Conservation (phyloP, 2,329 filamentous ascomycete species). For the Claviceps purpurea region DNA sequence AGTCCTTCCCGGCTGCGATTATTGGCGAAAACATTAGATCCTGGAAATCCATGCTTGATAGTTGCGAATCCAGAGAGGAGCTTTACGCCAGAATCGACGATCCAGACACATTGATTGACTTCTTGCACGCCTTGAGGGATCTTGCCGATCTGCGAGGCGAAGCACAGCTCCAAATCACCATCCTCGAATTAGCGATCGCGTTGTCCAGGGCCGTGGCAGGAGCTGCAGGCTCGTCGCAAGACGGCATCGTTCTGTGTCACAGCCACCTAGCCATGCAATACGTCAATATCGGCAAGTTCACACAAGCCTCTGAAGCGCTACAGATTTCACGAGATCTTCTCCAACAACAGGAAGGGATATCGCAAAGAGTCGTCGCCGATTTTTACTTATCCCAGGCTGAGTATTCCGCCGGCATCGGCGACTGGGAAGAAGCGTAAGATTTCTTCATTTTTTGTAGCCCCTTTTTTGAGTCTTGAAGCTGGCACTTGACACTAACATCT, state of each 20-base stretch:
- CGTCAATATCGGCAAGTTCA: constrained; percentile 36
- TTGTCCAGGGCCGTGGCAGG: constrained; percentile 25
- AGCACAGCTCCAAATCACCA: constrained; percentile 29
- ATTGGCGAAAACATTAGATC: constrained; percentile 23
- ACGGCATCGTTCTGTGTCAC: constrained; percentile 31
- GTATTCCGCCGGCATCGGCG: constrained; percentile 55
- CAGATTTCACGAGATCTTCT: constrained; percentile 40
- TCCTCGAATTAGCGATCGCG: constrained; percentile 31
- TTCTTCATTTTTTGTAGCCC: background rate
- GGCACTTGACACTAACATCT: background rate
- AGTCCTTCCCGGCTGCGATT: constrained; percentile 16
- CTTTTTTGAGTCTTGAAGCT: background rate
- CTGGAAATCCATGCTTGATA: constrained; percentile 31
- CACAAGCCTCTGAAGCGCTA: constrained; percentile 39
- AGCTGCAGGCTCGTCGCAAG: constrained; percentile 17
- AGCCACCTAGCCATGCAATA: constrained; percentile 39
- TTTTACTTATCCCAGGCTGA: constrained; percentile 64
- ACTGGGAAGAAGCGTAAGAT: constrained; percentile 44
- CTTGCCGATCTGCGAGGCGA: constrained; percentile 39
- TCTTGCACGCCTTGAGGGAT: constrained; percentile 37
- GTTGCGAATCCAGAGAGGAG: constrained; percentile 25
- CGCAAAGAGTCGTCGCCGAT: constrained; percentile 27
- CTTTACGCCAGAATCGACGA: constrained; percentile 35
- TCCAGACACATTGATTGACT: constrained; percentile 32
- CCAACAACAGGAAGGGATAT: constrained; percentile 21